These are phyloP conservation scores for Citrus sinensis DNA, from an alignment of 345 rosid genomes.

Conservation along the genomic window DNA sequence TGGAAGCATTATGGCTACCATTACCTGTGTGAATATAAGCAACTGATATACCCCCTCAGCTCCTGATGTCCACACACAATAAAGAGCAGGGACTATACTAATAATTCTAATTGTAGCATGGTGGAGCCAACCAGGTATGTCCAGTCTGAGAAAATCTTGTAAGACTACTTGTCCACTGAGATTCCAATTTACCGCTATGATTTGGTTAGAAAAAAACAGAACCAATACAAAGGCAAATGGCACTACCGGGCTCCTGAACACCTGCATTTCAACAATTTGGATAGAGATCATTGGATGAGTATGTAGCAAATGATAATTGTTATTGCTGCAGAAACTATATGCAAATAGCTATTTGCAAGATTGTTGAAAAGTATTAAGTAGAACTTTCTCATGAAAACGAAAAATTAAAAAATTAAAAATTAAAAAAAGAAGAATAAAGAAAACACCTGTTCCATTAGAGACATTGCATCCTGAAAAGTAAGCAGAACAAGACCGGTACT, in stretches of 20 bases:
- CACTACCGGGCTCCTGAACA: conserved; percentile 58
- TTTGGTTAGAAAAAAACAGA: conserved; percentile 69
- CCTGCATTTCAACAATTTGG: conserved; percentile 41
- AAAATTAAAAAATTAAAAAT: background rate
- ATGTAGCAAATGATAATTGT: conserved; percentile 3
- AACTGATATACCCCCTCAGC: conserved; percentile 87
- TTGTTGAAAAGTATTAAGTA: conserved; percentile 7
- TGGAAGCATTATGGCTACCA: conserved; percentile 82
- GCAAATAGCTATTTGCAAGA: background rate
- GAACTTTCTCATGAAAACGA: conserved; percentile 9
- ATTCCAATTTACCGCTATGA: conserved; percentile 78
- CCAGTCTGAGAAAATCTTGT: conserved; percentile 70
- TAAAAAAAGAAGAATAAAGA: background rate
- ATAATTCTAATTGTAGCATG: conserved; percentile 75
- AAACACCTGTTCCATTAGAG: conserved; percentile 86
- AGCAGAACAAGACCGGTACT: conserved; percentile 65
- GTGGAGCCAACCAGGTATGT: conserved; percentile 93
- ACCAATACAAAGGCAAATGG: conserved; percentile 56
- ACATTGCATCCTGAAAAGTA: conserved; percentile 88
- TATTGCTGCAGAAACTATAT: background rate
- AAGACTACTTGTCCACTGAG: conserved; percentile 69
- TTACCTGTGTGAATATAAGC: conserved; percentile 78
- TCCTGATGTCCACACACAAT: conserved; percentile 86
- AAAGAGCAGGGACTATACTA: conserved; percentile 82
- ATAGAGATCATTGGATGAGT: conserved; percentile 7